phyloP scores from a whole-genome alignment of 768 basidiomycete species.

The Pholiota microspora region DNA sequence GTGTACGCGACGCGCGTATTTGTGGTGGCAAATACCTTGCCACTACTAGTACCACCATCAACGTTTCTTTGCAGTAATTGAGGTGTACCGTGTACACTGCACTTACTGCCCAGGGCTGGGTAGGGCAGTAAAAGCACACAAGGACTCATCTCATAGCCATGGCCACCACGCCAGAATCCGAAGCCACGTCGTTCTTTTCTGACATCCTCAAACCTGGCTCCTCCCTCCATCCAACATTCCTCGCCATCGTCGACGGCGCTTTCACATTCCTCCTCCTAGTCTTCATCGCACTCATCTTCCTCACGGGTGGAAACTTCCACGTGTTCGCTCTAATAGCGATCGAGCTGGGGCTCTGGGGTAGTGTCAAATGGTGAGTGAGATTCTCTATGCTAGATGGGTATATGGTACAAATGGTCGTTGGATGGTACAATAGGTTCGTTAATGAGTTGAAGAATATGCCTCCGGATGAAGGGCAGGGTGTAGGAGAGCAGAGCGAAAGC shows the following conservation, averaged over 20 bases:
- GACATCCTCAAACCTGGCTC: constrained; percentile 73
- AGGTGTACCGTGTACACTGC: not conserved
- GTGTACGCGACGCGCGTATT: not conserved
- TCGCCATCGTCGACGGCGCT: constrained; percentile 59
- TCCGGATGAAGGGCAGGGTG: constrained; percentile 7
- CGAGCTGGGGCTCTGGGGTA: constrained; percentile 70
- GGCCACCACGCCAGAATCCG: not conserved
- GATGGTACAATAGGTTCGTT: constrained; percentile 53
- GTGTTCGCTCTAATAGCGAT: constrained; percentile 65
- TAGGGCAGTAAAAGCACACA: not conserved
- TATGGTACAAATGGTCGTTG: constrained; percentile 5
- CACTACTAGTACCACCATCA: not conserved
- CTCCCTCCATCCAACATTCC: constrained; percentile 68
- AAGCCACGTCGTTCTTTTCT: constrained; percentile 39
- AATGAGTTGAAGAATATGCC: constrained; percentile 51
- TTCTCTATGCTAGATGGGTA: not conserved
- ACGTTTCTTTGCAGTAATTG: not conserved
- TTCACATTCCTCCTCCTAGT: constrained; percentile 59
- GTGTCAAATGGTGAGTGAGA: constrained; percentile 76
- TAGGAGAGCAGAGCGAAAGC: constrained; percentile 5
- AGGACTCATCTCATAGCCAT: not conserved
- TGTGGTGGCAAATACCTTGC: not conserved
- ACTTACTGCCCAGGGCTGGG: too few species aligned
- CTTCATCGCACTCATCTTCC: constrained; percentile 52
- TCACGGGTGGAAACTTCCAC: constrained; percentile 67